Conservation (phyloP, 371 early-diverging fungal genomes). For the Zychaea mexicana region DNA sequence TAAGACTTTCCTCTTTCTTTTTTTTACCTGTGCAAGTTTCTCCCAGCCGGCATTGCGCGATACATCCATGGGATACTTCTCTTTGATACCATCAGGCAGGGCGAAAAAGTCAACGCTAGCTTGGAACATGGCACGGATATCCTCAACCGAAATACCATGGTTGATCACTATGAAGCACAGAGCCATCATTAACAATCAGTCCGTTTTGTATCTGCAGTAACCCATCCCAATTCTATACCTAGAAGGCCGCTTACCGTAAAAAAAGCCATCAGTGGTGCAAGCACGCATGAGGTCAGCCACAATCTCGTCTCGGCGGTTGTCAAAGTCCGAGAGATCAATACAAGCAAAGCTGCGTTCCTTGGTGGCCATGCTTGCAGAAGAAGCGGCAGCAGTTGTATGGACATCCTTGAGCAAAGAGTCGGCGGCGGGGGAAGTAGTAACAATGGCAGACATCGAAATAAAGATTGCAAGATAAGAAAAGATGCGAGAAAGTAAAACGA, state of each 20-base stretch:
- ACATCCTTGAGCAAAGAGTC: background rate
- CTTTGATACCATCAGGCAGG: conserved; percentile 28
- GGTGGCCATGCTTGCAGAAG: conserved; percentile 17
- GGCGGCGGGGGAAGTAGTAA: background rate
- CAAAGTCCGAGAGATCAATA: conserved; percentile 22
- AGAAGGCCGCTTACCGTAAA: conserved; percentile 14
- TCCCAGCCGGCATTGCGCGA: conserved; percentile 41
- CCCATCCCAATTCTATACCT: background rate
- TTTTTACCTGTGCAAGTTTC: conserved; percentile 27
- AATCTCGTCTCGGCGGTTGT: conserved; percentile 19
- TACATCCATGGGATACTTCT: conserved; percentile 29
- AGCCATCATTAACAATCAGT: background rate
- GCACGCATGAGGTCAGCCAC: conserved; percentile 16
- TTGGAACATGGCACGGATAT: conserved; percentile 33
- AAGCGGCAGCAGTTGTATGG: conserved; percentile 18
- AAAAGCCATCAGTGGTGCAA: conserved; percentile 21
- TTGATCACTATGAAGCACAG: conserved; percentile 37
- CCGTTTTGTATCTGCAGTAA: too few relatives aligned
- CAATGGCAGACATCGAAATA: background rate
- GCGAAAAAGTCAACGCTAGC: conserved; percentile 32
- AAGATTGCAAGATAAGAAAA: background rate
- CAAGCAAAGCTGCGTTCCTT: conserved; percentile 14
- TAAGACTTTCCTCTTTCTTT: background rate
- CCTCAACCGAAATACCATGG: conserved; percentile 29
- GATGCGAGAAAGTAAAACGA: background rate